Evolutionary conservation across 2,329 filamentous ascomycete genomes (phyloP), one percentile per base, ranked within the genome.

Genomic region (Fusarium setosum): DNA sequence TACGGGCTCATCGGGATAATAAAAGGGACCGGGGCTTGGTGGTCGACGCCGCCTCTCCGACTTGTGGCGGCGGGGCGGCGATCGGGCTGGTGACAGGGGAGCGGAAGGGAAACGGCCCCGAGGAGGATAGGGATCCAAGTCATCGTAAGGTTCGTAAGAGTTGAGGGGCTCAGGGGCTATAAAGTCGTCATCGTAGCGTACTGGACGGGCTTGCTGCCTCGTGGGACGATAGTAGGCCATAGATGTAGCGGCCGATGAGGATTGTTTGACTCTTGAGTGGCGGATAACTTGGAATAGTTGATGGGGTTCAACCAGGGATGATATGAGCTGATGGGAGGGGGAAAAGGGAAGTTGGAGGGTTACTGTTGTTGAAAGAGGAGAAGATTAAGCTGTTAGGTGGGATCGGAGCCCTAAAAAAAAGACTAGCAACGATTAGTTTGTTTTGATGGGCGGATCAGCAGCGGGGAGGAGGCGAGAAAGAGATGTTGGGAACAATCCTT

Each of bases 191-290:
- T 74, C 70, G 40, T 59, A 61, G 37, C 65, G 73, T 53, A 67
- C 58, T 18, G 61, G 56, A 48, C 67, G 65, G 29, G 63, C 65
- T 15, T 73, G 72, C 15, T 69, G 73, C 20, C 68, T 62, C 15
- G 67, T 58, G 23, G 67, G 68, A 41, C 61, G 63, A 20, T 71
- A 65, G 32, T 73, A 62, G 26, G 70, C 66, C 74, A 76, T 76
- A 38, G 48, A 38, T 51, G 32, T 18, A 57, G 37, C 26, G 23
- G 56, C 17, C 38, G 23, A n/a, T 32, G 42, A 5, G 13, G 15
- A n/a, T 53, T 31, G n/a, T n/a, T n/a, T n/a, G 21, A 41, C 23
- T 37, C 32, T 42, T 21, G 31, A n/a, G n/a, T 29, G 24, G n/a
- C 35, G 23, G 38, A 35, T 23, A 18, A 13, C 21, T 29, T 44